These are phyloP conservation scores for Aurantiochytrium sp. DNA, from an alignment of 108 stramenopile genomes.

Conservation along the genomic window DNA sequence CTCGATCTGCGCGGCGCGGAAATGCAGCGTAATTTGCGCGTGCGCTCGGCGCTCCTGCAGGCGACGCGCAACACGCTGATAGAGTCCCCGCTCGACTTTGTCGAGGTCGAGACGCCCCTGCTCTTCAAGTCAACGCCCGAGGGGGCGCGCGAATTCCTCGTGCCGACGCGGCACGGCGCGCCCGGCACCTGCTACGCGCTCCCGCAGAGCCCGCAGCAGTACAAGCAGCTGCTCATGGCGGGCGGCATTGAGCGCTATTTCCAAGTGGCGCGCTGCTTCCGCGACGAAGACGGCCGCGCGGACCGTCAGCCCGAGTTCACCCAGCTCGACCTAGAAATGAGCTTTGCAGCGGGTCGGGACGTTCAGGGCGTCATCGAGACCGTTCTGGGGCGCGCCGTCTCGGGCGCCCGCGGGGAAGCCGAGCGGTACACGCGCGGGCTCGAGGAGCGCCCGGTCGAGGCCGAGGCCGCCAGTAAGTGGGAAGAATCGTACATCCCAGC, in stretches of 20 bases:
- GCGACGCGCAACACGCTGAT: background rate
- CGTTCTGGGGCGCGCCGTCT: background rate
- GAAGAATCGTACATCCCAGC: background rate
- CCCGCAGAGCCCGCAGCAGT: conserved; percentile 33
- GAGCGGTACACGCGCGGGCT: background rate
- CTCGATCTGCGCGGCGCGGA: conserved; percentile 32
- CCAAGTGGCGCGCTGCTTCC: conserved; percentile 34
- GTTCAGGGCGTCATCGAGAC: background rate
- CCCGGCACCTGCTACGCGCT: conserved; percentile 31
- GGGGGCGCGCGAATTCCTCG: conserved; percentile 35
- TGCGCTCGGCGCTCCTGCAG: background rate
- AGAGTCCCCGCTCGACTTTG: background rate
- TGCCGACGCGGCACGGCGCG: conserved; percentile 13
- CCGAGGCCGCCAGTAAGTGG: background rate
- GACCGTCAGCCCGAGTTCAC: conserved; percentile 41
- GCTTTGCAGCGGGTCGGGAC: background rate
- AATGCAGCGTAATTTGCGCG: conserved; percentile 37
- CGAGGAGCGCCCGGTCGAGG: background rate
- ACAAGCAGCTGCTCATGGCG: conserved; percentile 40
- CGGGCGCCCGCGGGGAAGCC: background rate
- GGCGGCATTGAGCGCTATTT: conserved; percentile 38
- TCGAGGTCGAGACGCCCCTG: conserved; percentile 38
- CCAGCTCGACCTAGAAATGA: conserved; percentile 28
- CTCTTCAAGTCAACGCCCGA: conserved; percentile 35
- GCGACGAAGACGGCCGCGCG: conserved; percentile 34